Base-by-base conservation (phyloP, 2,329 filamentous ascomycete species). In the Penicillium corylophilum region DNA sequence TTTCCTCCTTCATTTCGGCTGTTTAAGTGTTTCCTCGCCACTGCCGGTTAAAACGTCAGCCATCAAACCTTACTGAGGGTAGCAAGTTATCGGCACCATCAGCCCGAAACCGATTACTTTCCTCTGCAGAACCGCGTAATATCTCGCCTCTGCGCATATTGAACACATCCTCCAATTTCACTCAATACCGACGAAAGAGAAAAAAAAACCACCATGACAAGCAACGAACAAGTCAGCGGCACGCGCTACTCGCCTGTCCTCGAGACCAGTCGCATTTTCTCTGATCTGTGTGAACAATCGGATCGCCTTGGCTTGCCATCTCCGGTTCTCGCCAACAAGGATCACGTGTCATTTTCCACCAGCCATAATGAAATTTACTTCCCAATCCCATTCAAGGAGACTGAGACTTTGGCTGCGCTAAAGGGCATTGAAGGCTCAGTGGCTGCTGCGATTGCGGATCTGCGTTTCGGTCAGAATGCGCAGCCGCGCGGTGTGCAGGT, bases 361-460 rank as follows among this genome's bases (percentile, higher is more conserved):
- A 64, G 65, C 15, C 64, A 71, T 18, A 64, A 73, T 56, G 56
- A 70, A 40, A 64, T 73, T 23, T 75, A 74, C 50, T 74, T 65
- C 23, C 72, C 72, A 1, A 73, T 73, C 51, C 78, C 79, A 0
- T 75, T 80, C 56, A 81, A 81, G 55, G 77, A 79, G 61, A 80
- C 77, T 0, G 78, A 81, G 56, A 78, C 79, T 1, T 70, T 77
- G 10, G 76, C 77, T 7, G 78, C 82, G 3, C 70, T 86, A 56
- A 85, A 85, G 62, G 82, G 78, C 5, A 71, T 85, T 5, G 83
- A 86, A 60, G 83, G 79, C 5, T 76, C 79, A 35, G 74, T 82
- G n/a, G 82, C 81, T 3, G 79, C 79, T n/a, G 77, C 80, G 1
- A 78, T 88, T 53, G 81, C 79, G 9, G 76, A 84, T 63, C 66